A percentile compares a stretch with the other conserved stretches of the same genome.
These are phyloP conservation scores for Syzygium grande DNA, from an alignment of 345 rosid species.

Conservation along the genomic window DNA sequence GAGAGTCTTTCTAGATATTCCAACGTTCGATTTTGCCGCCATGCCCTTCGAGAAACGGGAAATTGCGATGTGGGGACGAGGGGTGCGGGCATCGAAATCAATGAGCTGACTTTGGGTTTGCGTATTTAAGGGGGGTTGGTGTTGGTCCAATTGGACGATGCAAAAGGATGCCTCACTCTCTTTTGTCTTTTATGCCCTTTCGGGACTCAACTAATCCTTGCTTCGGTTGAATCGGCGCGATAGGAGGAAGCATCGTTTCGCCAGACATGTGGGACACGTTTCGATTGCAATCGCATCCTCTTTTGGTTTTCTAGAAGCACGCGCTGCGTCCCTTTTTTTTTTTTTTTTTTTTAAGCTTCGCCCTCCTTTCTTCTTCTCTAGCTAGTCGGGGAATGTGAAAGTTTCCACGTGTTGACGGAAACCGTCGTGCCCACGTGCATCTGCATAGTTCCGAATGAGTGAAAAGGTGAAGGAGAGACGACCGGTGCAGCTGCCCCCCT, in stretches of 20 bases:
- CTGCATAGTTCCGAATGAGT: not conserved
- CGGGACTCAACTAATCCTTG: not conserved
- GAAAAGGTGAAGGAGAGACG: not conserved
- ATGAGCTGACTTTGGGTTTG: not conserved
- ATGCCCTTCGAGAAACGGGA: not conserved
- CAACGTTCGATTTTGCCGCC: not conserved
- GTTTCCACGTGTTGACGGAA: not conserved
- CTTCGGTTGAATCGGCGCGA: not conserved
- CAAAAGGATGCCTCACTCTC: too few species aligned
- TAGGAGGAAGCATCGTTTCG: not conserved
- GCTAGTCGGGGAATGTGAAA: not conserved
- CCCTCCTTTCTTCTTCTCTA: not conserved
- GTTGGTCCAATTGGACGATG: not conserved
- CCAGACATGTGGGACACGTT: not conserved
- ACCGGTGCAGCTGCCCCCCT: not conserved
- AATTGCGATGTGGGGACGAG: not conserved
- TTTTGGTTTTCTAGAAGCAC: not conserved
- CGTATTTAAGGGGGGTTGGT: too few species aligned
- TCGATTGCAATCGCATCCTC: not conserved
- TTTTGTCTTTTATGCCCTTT: not conserved
- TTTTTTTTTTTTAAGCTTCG: fast-evolving
- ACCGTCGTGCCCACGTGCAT: not conserved
- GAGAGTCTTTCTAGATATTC: not conserved
- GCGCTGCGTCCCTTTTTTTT: not conserved
- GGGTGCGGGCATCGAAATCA: not conserved